Evolutionary conservation across 345 rosid species (phyloP).

Genomic region (Eucalyptus paniculata): DNA sequence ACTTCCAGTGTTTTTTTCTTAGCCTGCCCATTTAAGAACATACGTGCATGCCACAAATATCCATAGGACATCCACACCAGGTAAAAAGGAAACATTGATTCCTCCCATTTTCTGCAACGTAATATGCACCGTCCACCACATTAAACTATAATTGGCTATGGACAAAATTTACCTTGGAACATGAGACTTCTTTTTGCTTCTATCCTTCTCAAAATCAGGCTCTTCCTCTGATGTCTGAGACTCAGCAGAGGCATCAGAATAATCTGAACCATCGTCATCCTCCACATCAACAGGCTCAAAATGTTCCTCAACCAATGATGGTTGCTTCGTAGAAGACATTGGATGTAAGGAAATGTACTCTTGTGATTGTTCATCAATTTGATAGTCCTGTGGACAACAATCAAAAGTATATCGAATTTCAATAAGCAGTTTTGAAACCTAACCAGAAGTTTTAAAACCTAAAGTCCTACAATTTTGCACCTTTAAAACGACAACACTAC

Average conservation of each 20-base stretch:
- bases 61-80: background rate
- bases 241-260: slow-evolving; percentile 40
- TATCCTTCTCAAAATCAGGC: background rate
- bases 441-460: background rate
- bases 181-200: slow-evolving; percentile 31
- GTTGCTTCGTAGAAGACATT: slow-evolving; percentile 42
- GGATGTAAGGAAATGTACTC: slow-evolving; percentile 79
- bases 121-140: background rate
- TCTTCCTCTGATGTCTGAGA: slow-evolving; percentile 38
- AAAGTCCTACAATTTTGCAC: background rate
- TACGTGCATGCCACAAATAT: background rate
- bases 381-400: slow-evolving; percentile 44
- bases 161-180: slow-evolving; percentile 40
- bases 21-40: background rate
- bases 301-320: slow-evolving; percentile 68
- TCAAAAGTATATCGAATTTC: background rate
- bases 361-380: slow-evolving; percentile 56
- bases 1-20: background rate
- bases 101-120: background rate
- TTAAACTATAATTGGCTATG: background rate
- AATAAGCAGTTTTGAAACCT: background rate
- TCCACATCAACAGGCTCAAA: slow-evolving; percentile 63
- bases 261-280: slow-evolving; percentile 33
- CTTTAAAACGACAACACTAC: background rate
- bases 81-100: background rate